Base-by-base conservation (phyloP, 2,329 filamentous ascomycete genomes). In the Magnaporthiopsis incrustans region DNA sequence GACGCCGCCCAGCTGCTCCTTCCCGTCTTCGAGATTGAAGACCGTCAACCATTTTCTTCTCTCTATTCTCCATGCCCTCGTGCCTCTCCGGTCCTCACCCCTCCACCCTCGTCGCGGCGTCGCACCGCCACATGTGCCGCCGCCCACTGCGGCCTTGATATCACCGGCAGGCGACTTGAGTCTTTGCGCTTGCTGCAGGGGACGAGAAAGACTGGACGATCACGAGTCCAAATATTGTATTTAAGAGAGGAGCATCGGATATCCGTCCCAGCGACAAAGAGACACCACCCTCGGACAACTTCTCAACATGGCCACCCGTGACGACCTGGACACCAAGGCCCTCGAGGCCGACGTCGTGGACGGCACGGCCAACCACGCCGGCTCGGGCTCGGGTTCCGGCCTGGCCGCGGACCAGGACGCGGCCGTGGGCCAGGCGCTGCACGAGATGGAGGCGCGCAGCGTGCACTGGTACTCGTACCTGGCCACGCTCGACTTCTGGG, bases 401-500 rank as follows among this genome's bases (percentile, higher is more conserved):
- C 66, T 66, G 67, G 64, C 63, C 57, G 67, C 67, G 64, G 65
- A 66, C 64, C 69, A 73, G 63, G 69, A 73, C 60, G 78, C 76
- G 64, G 77, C 76, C 64, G 79, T 85, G 59, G 74, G 74, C 58
- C 78, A 78, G 67, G 85, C 82, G 50, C 78, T 88, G 61, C 78
- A 82, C 64, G 76, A 79, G 57, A 77, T 89, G 69, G 82, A 88
- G 75, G 76, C 78, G 64, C 77, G 76, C 69, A 79, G 80, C 35
- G 78, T 79, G 59, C 78, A 77, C 68, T 89, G 86, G 86, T 89
- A 84, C 77, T 82, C 89, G 58, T 98, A 95, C 77, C 81, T 98
- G 67, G 83, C 82, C 70, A 97, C 93, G 14, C 82, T 82, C 71
- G 91, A 97, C 73, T 98, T 99, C 74, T 98, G 92, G 85, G 79